These are phyloP conservation scores for Salix viminalis DNA, from an alignment of 345 rosid species.

Conservation along the genomic window DNA sequence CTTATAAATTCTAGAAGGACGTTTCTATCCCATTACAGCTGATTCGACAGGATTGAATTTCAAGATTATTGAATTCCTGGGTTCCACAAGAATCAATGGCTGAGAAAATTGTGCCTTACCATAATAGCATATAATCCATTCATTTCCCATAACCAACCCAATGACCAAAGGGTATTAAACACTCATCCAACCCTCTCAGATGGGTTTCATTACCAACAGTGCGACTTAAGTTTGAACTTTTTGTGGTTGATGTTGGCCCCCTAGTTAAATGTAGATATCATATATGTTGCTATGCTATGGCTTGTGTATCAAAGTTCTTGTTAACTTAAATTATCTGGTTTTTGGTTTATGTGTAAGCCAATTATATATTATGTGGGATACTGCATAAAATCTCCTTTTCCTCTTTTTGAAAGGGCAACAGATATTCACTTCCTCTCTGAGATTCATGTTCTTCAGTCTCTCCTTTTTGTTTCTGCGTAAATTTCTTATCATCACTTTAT, in stretches of 20 bases:
- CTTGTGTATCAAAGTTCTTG: too few species aligned
- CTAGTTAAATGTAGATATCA: not conserved
- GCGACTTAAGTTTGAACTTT: not conserved
- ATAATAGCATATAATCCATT: not conserved
- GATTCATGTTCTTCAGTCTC: too few species aligned
- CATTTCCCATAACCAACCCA: not conserved
- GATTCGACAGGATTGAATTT: not conserved
- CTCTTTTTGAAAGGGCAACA: not conserved
- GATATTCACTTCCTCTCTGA: not conserved
- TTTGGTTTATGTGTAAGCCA: not conserved
- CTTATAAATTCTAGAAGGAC: not conserved
- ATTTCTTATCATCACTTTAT: not conserved
- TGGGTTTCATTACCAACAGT: not conserved
- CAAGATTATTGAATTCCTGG: not conserved
- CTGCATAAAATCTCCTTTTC: not conserved
- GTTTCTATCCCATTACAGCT: not conserved
- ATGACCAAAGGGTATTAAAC: not conserved
- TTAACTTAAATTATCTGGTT: not conserved
- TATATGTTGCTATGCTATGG: too few species aligned
- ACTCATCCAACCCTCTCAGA: not conserved
- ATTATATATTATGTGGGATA: not conserved
- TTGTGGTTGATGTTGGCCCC: too few species aligned
- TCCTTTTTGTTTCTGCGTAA: not conserved
- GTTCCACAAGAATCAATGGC: not conserved
- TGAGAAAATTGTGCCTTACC: not conserved